Evolutionary conservation across 305 asterid species (phyloP).

Genomic region (Fraxinus sp.): DNA sequence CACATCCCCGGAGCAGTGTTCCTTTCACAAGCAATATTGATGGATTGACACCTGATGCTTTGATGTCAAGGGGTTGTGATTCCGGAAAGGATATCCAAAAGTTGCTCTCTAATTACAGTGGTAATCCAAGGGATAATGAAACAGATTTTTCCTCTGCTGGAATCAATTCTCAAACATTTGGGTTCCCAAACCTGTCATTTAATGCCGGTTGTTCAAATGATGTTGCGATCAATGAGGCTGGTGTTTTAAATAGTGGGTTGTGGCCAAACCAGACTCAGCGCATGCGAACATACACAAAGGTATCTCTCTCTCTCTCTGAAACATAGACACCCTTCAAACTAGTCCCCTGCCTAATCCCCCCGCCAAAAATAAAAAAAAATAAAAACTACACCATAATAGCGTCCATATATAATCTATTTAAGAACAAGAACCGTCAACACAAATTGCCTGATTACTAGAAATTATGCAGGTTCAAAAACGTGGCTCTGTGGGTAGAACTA

Average conservation of each 20-base stretch:
- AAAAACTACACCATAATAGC: background rate
- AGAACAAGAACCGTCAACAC: background rate
- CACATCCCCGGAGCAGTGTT: conserved; percentile 54
- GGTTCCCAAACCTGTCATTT: conserved; percentile 64
- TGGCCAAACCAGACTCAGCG: conserved; percentile 90
- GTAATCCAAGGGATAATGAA: conserved; percentile 68
- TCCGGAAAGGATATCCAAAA: conserved; percentile 88
- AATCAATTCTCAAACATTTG: conserved; percentile 67
- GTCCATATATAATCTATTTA: background rate
- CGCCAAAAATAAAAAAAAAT: conserved; percentile 35
- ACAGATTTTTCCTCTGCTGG: conserved; percentile 75
- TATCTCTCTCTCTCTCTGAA: conserved; percentile 5
- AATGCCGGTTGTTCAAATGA: conserved; percentile 76
- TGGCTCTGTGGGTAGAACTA: conserved; percentile 95
- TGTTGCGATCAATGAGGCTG: conserved; percentile 57
- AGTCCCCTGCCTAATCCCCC: background rate
- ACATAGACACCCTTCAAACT: background rate
- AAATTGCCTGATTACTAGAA: conserved; percentile 10
- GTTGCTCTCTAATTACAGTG: conserved; percentile 66
- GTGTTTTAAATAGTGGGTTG: conserved; percentile 53
- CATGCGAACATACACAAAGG: conserved; percentile 97
- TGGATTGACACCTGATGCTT: conserved; percentile 82
- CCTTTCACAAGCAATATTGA: conserved; percentile 56
- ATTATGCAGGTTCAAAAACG: conserved; percentile 88
- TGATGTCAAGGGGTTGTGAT: conserved; percentile 81